Evolutionary conservation across 768 basidiomycete genomes (phyloP), one percentile per base, ranked within the genome.

Genomic region (Ramaria rubella): DNA sequence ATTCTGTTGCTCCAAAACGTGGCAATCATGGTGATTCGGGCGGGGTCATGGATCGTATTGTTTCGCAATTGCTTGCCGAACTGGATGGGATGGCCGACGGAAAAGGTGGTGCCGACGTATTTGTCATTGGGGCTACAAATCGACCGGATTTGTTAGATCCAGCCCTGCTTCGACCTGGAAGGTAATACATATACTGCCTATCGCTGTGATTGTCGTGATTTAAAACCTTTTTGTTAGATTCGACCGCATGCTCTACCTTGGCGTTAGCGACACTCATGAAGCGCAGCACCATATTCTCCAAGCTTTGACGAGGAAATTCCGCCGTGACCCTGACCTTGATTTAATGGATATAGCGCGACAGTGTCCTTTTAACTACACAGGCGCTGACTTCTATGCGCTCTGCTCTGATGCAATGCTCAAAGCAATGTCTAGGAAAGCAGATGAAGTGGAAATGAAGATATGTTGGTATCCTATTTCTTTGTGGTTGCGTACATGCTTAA

Each of bases 31-130:
- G 94, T 0, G 94, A 97, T 67, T 94, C 93, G 31, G 94, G 94
- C 23, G 94, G 94, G 11, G 94, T 97, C 15, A 97, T 97, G 94
- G 94, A 97, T 69, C 81, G 94, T 17, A 96, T 97, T 64, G 94
- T 97, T 57, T 94, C 90, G 64, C 94, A 96, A 71, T 75, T 96
- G 30, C 73, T 97, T 34, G 92, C 94, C 7, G 94, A 97, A 70
- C 76, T 97, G 40, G 94, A 97, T 72, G 94, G 94, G 2, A 90
- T 95, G 82, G 77, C 84, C 8, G 70, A 73, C 24, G 83, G 84
- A 3, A 72, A 75, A 27, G 72, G 72, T n/a, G 79, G 79, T 0
- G 74, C 79, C 17, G 84, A 90, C 63, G 87, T 96, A 0, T 96
- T 94, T 68, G 94, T 97, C 14, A 90, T 97, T 68, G 94, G 93